Evolutionary conservation across 768 basidiomycete species (phyloP).

Genomic region (Lactarius hengduanensis): DNA sequence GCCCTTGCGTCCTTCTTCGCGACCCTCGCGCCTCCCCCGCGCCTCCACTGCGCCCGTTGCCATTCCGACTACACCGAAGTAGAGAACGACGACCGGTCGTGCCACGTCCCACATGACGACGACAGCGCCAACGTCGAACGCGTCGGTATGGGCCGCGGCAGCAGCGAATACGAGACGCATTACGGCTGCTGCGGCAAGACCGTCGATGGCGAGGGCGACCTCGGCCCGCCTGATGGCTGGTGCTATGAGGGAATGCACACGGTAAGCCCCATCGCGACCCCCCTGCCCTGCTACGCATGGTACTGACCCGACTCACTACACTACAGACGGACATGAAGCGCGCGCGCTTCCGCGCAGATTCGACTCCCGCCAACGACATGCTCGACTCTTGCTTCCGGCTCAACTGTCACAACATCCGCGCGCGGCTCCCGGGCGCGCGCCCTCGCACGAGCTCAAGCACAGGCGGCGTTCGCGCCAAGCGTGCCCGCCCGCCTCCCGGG

Average conservation of each 20-base stretch:
- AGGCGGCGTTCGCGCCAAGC: conserved; percentile 31
- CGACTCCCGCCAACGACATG: conserved; percentile 65
- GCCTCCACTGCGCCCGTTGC: conserved; percentile 72
- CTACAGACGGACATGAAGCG: conserved; percentile 67
- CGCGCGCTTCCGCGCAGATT: conserved; percentile 77
- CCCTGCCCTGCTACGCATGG: background rate
- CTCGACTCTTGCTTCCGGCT: conserved; percentile 56
- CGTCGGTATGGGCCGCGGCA: conserved; percentile 40
- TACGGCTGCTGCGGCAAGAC: conserved; percentile 75
- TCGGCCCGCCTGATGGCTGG: conserved; percentile 84
- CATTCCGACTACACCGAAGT: conserved; percentile 68
- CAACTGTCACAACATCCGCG: conserved; percentile 50
- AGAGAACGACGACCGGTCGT: conserved; percentile 71
- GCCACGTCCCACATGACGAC: conserved; percentile 73
- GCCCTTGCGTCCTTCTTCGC: conserved; percentile 59
- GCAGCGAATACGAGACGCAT: conserved; percentile 48
- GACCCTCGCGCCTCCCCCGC: conserved; percentile 61
- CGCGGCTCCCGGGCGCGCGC: conserved; percentile 28
- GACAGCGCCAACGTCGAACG: conserved; percentile 75
- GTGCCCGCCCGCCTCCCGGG: conserved; percentile 30
- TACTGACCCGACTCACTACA: conserved; percentile 7
- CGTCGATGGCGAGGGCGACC: conserved; percentile 73
- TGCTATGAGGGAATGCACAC: conserved; percentile 85
- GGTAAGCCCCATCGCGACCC: conserved; percentile 39
- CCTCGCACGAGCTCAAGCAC: conserved; percentile 20